A percentile compares a stretch with the other conserved stretches of the same genome.
Evolutionary conservation across 2,329 filamentous ascomycete species (phyloP).

Genomic region (Ascochyta koolunga): DNA sequence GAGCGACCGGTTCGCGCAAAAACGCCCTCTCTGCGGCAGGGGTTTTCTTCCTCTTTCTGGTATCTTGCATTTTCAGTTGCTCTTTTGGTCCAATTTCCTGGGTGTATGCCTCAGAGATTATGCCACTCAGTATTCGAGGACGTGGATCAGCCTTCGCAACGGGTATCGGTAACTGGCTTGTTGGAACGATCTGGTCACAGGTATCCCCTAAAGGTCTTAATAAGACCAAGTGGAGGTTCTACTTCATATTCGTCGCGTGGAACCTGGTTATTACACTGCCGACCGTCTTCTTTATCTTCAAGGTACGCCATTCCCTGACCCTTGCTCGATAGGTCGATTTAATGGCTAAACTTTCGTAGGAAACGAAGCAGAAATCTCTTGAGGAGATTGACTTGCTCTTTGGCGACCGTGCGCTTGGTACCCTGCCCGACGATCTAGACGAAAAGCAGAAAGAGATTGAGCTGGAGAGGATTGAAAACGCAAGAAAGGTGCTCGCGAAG

Average conservation of each 20-base stretch:
- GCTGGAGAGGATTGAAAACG: constrained; percentile 28
- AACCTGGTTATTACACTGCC: constrained; percentile 54
- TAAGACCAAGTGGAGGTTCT: constrained; percentile 60
- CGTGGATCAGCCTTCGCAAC: constrained; percentile 64
- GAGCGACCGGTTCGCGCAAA: constrained; percentile 38
- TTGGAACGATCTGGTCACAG: constrained; percentile 65
- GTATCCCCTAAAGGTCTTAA: constrained; percentile 60
- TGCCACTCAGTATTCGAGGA: constrained; percentile 68
- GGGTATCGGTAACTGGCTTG: constrained; percentile 64
- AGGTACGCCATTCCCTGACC: constrained; percentile 23
- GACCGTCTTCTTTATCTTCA: constrained; percentile 60
- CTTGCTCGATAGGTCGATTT: fast-evolving
- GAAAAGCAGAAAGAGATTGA: constrained; percentile 33
- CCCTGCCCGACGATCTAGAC: constrained; percentile 53
- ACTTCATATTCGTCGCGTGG: constrained; percentile 63
- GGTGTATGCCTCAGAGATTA: constrained; percentile 70
- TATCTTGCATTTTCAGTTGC: constrained; percentile 45
- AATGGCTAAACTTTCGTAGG: constrained; percentile 24
- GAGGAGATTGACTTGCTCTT: constrained; percentile 66
- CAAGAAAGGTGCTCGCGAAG: constrained; percentile 20
- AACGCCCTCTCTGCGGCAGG: constrained; percentile 63
- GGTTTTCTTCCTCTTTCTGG: constrained; percentile 69
- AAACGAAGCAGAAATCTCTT: constrained; percentile 53
- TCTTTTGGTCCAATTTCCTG: constrained; percentile 55
- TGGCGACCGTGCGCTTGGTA: constrained; percentile 58